phyloP scores from a whole-genome alignment of 1,284 basidiomycete species.

The Sporisorium reilianum region DNA sequence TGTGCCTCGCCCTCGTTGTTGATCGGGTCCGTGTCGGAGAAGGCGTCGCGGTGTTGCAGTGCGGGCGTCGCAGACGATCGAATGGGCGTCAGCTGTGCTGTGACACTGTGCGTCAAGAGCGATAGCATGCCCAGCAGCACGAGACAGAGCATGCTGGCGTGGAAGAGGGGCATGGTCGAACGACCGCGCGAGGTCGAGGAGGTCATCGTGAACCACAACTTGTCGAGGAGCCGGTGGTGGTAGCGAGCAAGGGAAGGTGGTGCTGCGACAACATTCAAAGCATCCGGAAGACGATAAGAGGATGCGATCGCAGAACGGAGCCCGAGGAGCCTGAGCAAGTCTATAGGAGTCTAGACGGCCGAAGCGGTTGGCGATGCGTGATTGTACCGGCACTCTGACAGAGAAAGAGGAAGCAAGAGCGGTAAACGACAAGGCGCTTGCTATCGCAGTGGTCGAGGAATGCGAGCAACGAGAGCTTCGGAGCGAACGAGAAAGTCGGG shows the following conservation, averaged over 20 bases:
- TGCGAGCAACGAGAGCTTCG: neutral
- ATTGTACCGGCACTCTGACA: neutral
- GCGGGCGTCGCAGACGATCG: slow-evolving; percentile 2
- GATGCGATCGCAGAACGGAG: neutral
- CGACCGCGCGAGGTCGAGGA: neutral
- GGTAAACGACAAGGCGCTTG: too few species aligned
- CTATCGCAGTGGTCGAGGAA: neutral
- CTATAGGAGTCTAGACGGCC: too few species aligned
- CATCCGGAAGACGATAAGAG: neutral
- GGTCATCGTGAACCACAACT: neutral
- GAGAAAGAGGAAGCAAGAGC: too few species aligned
- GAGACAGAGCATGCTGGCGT: slow-evolving; percentile 20
- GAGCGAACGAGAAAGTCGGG: neutral
- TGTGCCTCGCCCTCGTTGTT: slow-evolving; percentile 56
- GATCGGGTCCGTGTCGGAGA: slow-evolving; percentile 30
- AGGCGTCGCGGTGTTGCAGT: slow-evolving; percentile 30
- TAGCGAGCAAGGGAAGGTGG: neutral
- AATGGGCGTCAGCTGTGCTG: slow-evolving; percentile 4
- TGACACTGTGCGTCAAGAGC: slow-evolving; percentile 2
- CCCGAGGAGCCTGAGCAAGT: too few species aligned
- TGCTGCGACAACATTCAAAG: neutral
- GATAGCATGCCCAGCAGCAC: slow-evolving; percentile 14
- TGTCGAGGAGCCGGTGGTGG: neutral
- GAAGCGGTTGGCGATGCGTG: neutral
- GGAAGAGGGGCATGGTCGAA: neutral